Conservation (phyloP, 306 rosid species). For the Pterocarpus macrocarpus region DNA sequence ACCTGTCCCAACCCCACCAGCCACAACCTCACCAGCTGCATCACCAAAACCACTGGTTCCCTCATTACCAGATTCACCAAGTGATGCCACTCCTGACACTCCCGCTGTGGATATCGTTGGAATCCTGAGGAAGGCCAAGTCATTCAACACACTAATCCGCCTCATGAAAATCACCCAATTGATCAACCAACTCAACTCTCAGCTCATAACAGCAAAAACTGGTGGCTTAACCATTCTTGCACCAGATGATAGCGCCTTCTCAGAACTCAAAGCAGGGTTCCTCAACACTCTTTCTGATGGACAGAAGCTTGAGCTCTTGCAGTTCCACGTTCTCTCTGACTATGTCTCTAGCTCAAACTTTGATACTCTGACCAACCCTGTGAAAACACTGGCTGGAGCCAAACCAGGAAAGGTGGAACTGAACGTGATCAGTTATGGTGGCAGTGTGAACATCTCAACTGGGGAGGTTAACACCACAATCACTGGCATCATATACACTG, state of each 20-base stretch:
- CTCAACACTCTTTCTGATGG: slow-evolving; percentile 65
- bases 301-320: slow-evolving; percentile 67
- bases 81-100: slow-evolving; percentile 53
- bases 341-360: slow-evolving; percentile 65
- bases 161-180: slow-evolving; percentile 72
- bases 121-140: slow-evolving; percentile 63
- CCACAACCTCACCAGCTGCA: slow-evolving; percentile 30
- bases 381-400: slow-evolving; percentile 73
- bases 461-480: slow-evolving; percentile 76
- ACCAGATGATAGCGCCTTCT: slow-evolving; percentile 63
- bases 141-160: slow-evolving; percentile 61
- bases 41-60: slow-evolving; percentile 57
- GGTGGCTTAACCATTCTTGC: slow-evolving; percentile 68
- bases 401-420: slow-evolving; percentile 60
- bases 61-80: slow-evolving; percentile 49
- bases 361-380: slow-evolving; percentile 72
- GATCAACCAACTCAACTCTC: slow-evolving; percentile 65
- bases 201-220: slow-evolving; percentile 57
- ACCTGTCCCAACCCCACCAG: slow-evolving; percentile 27
- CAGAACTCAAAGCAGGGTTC: slow-evolving; percentile 69
- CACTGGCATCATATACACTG: slow-evolving; percentile 64
- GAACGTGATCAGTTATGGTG: slow-evolving; percentile 68
- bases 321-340: slow-evolving; percentile 63
- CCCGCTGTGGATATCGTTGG: slow-evolving; percentile 56
- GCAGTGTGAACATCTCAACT: slow-evolving; percentile 64